These are phyloP conservation scores for Xylariaceae sp. DNA, from an alignment of 2,329 filamentous ascomycete genomes.

Conservation along the genomic window DNA sequence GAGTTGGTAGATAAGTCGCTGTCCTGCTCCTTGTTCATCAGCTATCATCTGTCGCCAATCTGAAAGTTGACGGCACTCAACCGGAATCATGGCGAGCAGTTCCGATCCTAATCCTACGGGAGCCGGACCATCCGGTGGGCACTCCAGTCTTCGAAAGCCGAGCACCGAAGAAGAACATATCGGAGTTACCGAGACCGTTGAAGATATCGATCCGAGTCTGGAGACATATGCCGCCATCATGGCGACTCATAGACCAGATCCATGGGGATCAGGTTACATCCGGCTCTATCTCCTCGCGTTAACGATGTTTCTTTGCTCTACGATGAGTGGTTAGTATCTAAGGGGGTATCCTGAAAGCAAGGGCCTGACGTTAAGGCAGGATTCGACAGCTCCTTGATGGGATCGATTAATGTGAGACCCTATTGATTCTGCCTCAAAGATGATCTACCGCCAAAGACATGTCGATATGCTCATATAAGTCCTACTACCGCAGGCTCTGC, in stretches of 20 bases:
- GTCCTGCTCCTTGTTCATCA: not conserved
- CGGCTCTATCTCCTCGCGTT: constrained; percentile 29
- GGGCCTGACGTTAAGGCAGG: constrained; percentile 25
- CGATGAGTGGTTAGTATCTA: constrained; percentile 35
- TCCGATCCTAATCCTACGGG: not conserved
- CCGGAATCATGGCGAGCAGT: constrained; percentile 1
- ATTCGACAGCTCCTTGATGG: constrained; percentile 40
- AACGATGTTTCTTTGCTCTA: constrained; percentile 34
- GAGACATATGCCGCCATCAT: constrained; percentile 33
- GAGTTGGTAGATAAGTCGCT: not conserved
- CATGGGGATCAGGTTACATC: constrained; percentile 30
- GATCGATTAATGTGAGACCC: constrained; percentile 37
- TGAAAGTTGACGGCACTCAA: not conserved
- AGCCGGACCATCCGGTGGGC: not conserved
- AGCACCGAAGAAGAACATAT: not conserved
- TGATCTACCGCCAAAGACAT: not conserved
- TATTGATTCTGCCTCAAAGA: not conserved
- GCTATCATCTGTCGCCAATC: not conserved
- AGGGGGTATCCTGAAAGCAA: not conserved
- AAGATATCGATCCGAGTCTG: constrained; percentile 17
- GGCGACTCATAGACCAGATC: constrained; percentile 30
- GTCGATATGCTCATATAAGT: not conserved
- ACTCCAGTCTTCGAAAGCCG: not conserved
- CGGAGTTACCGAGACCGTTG: not conserved
- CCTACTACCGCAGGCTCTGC: constrained; percentile 26